Evolutionary conservation across 1,284 basidiomycete species (phyloP).

Genomic region (Ustilago hordei): DNA sequence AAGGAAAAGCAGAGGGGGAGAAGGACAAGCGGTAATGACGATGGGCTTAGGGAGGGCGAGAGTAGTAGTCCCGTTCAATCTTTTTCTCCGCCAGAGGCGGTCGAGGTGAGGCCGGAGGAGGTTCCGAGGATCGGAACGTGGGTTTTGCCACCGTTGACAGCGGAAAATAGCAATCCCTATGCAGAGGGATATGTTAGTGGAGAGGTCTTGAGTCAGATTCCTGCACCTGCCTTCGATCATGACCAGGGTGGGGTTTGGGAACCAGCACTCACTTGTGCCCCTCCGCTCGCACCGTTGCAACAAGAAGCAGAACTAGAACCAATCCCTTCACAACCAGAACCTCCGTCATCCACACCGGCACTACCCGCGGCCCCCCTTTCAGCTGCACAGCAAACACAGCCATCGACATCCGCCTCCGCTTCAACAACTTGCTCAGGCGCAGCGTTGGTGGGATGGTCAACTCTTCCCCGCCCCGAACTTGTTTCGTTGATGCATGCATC

Average conservation of each 20-base stretch:
- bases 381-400: neutral
- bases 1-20: neutral
- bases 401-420: neutral
- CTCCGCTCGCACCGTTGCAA: neutral
- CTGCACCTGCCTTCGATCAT: slow-evolving; percentile 1
- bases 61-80: slow-evolving; percentile 41
- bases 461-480: slow-evolving; percentile 30
- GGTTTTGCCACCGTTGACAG: slow-evolving; percentile 36
- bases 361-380: slow-evolving; percentile 12
- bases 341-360: slow-evolving; percentile 23
- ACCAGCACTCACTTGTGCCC: slow-evolving; percentile 8
- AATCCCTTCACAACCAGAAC: slow-evolving; percentile 26
- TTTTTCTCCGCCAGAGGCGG: slow-evolving; percentile 25
- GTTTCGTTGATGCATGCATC: slow-evolving; percentile 35
- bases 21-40: neutral
- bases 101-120: slow-evolving; percentile 14
- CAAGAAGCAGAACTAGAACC: slow-evolving; percentile 9
- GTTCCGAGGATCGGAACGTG: slow-evolving; percentile 36
- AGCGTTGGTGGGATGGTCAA: slow-evolving; percentile 19
- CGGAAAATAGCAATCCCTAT: slow-evolving; percentile 32
- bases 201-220: slow-evolving; percentile 40
- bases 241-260: neutral
- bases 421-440: slow-evolving; percentile 10
- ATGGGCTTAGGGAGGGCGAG: neutral
- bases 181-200: slow-evolving; percentile 23